These are phyloP conservation scores for Wickerhamiella domercqiae DNA, from an alignment of 805 yeast genomes.

Conservation along the genomic window DNA sequence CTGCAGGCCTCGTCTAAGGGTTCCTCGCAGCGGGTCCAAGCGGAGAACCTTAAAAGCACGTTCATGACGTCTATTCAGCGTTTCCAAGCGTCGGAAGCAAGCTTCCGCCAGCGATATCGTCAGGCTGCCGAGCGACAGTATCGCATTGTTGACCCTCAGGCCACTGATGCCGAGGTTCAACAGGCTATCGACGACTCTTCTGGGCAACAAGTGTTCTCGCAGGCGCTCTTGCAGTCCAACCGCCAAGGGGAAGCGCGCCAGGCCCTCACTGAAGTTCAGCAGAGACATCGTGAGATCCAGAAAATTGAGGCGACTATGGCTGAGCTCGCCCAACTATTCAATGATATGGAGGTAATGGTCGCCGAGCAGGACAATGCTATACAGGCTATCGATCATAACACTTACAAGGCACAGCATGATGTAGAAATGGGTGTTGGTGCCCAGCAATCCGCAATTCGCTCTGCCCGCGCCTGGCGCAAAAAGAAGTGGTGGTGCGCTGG, in stretches of 20 bases:
- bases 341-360: constrained; percentile 91
- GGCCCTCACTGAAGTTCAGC: constrained; percentile 88
- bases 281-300: constrained; percentile 86
- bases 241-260: constrained; percentile 66
- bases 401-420: constrained; percentile 71
- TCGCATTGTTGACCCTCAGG: constrained; percentile 43
- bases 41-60: constrained; percentile 71
- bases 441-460: constrained; percentile 74
- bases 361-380: constrained; percentile 88
- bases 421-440: constrained; percentile 91
- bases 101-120: constrained; percentile 69
- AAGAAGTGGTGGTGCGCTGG: constrained; percentile 70
- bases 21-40: constrained; percentile 74
- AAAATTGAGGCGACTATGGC: constrained; percentile 92
- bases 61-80: constrained; percentile 78
- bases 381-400: constrained; percentile 67
- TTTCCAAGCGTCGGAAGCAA: constrained; percentile 73
- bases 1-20: constrained; percentile 49
- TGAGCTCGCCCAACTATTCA: constrained; percentile 85
- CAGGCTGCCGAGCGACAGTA: constrained; percentile 87
- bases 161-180: constrained; percentile 62
- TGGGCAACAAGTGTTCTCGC: constrained; percentile 85
- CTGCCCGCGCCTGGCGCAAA: constrained; percentile 79
- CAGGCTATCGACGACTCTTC: constrained; percentile 70
- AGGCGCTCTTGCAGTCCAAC: constrained; percentile 38